These are phyloP conservation scores for Sarcomyxa edulis DNA, from an alignment of 768 basidiomycete species.

Conservation along the genomic window DNA sequence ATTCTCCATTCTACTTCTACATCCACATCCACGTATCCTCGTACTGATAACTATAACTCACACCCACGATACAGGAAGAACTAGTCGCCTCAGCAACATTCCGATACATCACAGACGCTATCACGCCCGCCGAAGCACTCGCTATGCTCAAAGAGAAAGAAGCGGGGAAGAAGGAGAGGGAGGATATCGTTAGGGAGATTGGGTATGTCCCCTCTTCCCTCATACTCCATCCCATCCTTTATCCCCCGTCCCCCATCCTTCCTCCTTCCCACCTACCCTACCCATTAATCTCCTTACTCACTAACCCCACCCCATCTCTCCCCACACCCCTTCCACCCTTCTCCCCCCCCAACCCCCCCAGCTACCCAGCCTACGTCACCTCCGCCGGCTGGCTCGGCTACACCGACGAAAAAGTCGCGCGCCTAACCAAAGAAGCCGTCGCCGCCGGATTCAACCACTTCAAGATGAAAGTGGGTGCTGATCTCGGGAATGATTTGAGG, in stretches of 20 bases:
- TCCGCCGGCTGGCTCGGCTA: slow-evolving; percentile 95
- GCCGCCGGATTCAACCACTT: slow-evolving; percentile 93
- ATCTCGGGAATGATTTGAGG: slow-evolving; percentile 76
- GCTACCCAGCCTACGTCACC: slow-evolving; percentile 93
- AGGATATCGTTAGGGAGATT: slow-evolving; percentile 63
- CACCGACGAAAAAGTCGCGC: slow-evolving; percentile 85
- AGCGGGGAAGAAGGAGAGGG: slow-evolving; percentile 71
- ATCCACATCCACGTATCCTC: no score
- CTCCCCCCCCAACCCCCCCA: no score
- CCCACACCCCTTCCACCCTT: no score
- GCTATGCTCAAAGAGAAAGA: slow-evolving; percentile 75
- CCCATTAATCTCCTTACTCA: no score
- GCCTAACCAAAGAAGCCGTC: slow-evolving; percentile 83
- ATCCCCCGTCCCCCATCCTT: background rate
- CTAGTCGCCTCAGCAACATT: slow-evolving; percentile 73
- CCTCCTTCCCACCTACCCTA: no score
- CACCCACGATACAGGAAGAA: slow-evolving; percentile 73
- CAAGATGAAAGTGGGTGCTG: slow-evolving; percentile 97
- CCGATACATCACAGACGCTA: slow-evolving; percentile 89
- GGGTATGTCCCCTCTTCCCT: slow-evolving; percentile 44
- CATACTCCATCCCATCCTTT: no score
- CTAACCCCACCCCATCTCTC: no score
- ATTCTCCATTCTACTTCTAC: background rate
- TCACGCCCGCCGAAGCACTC: slow-evolving; percentile 88
- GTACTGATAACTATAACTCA: no score